phyloP scores from a whole-genome alignment of 768 basidiomycete genomes.

The Cystoderma amianthinum region DNA sequence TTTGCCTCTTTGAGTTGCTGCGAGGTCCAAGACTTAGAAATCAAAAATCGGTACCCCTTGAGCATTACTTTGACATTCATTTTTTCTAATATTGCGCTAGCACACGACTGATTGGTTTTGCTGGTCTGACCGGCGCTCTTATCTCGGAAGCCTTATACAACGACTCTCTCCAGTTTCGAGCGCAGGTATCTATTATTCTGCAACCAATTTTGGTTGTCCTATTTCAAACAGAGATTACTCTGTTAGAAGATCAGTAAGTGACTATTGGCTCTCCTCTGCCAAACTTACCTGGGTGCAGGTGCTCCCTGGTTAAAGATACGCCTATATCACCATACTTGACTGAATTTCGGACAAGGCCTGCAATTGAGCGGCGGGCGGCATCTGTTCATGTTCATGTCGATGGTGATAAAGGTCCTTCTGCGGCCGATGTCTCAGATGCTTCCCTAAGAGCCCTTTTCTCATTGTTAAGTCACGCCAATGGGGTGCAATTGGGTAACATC shows the following conservation, averaged over 20 bases:
- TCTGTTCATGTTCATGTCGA: slow-evolving; percentile 87
- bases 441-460: slow-evolving; percentile 66
- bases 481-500: slow-evolving; percentile 63
- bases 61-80: not conserved
- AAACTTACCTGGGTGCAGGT: slow-evolving; percentile 28
- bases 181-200: slow-evolving; percentile 66
- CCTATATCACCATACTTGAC: slow-evolving; percentile 73
- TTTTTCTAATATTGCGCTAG: slow-evolving; percentile 29
- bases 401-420: slow-evolving; percentile 79
- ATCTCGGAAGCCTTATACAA: slow-evolving; percentile 82
- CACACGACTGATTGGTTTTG: slow-evolving; percentile 80
- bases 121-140: slow-evolving; percentile 72
- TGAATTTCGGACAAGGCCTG: slow-evolving; percentile 78
- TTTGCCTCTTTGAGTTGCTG: slow-evolving; percentile 59
- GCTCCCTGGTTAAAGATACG: slow-evolving; percentile 56
- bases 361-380: slow-evolving; percentile 75
- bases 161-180: slow-evolving; percentile 61
- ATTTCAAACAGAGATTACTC: slow-evolving; percentile 49
- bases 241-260: slow-evolving; percentile 66
- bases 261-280: slow-evolving; percentile 1
- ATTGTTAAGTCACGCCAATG: slow-evolving; percentile 71
- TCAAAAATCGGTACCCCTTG: slow-evolving; percentile 76
- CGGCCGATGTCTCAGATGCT: slow-evolving; percentile 67
- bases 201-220: slow-evolving; percentile 66
- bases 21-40: slow-evolving; percentile 55